Base-by-base conservation (phyloP, 768 basidiomycete genomes). In the Tylopilus balloui region DNA sequence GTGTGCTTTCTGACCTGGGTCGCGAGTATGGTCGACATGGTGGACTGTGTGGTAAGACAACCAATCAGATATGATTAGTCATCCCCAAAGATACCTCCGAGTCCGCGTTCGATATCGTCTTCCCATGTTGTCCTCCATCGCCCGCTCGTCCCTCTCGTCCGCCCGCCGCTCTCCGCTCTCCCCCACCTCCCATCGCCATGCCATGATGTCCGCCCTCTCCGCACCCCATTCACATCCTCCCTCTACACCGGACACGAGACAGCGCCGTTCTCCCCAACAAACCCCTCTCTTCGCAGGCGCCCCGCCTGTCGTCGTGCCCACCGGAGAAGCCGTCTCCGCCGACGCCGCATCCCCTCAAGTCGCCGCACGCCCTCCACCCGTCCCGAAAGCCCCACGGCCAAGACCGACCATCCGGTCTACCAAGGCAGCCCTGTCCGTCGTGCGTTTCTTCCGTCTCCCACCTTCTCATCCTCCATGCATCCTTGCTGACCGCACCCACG, bases 351-450 rank as follows among this genome's bases (percentile, higher is more conserved):
- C 86, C 11, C 86, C 88, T 0, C 86, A 88, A 62, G 76, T 77
- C 27, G 85, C 78, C 6, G 86, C 84, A 5, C 79, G 80, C 1
- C 86, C 88, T 3, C 87, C 87, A 6, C 80, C 84, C 27, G 69
- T 71, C 10, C 88, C 88, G 15, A 84, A 78, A 61, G 71, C 72
- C 8, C 79, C 81, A 54, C 81, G 82, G 38, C 75, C 79, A 2
- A 71, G 84, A 58, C 87, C 86, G 3, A 78, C 72, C 50, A 74
- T 90, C 51, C 76, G 81, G 44, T 73, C 90, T 0, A 77, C 79
- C 46, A 92, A 90, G 66, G 88, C 89, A 4, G 88, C 89, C 3
- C 69, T 93, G 41, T 72, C 80, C 9, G 79, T 93, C 46, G 90
- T 91, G 75, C 74, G 40, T 28, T 37, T 47, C 25, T 29, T 46